Conservation (phyloP, 495 filamentous ascomycete genomes). For the Geopyxis carbonaria region DNA sequence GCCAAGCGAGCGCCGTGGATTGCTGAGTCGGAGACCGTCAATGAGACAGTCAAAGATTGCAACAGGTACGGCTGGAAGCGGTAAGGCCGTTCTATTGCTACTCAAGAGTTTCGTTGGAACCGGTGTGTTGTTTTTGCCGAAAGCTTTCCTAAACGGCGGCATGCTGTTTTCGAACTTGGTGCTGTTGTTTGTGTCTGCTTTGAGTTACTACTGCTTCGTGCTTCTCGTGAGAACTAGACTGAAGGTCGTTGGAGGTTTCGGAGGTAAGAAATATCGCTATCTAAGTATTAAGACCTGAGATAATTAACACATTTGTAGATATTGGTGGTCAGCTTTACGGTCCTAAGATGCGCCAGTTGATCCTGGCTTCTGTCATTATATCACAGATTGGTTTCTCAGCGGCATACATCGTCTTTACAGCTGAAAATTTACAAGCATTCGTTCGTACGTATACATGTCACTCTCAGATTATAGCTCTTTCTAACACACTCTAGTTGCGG, state of each 20-base stretch:
- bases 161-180: constrained; percentile 94
- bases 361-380: constrained; percentile 76
- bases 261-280: constrained; percentile 24
- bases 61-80: constrained; percentile 21
- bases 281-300: background rate
- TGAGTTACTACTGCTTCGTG: constrained; percentile 95
- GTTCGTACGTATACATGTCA: constrained; percentile 35
- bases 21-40: constrained; percentile 39
- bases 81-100: constrained; percentile 54
- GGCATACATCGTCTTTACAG: constrained; percentile 96
- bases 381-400: constrained; percentile 90
- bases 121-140: constrained; percentile 87
- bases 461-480: background rate
- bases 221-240: constrained; percentile 73
- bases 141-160: constrained; percentile 67
- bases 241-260: constrained; percentile 74
- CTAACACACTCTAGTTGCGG: constrained; percentile 30
- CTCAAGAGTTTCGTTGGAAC: constrained; percentile 97
- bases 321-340: constrained; percentile 88
- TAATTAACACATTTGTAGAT: constrained; percentile 31
- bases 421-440: constrained; percentile 89
- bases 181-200: constrained; percentile 57
- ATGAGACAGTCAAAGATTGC: constrained; percentile 44
- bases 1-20: constrained; percentile 62
- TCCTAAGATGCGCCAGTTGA: constrained; percentile 69